Percentiles rank a stretch among this genome's conserved stretches.
phyloP scores from a whole-genome alignment of 805 yeast species.

The Cyberlindnera galapagoensis region DNA sequence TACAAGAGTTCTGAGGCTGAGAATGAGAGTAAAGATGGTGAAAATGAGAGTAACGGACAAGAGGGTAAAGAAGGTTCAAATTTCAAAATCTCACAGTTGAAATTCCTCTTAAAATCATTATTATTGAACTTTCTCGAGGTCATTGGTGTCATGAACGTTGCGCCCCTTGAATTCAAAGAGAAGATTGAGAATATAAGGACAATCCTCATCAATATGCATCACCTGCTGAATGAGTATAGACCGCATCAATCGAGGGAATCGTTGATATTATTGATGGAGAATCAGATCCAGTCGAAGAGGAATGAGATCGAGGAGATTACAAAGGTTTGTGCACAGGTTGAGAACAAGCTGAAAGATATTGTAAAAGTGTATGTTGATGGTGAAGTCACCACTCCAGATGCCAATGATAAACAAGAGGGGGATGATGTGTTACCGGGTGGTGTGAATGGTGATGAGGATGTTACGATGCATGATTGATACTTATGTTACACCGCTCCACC shows the following conservation, averaged over 20 bases:
- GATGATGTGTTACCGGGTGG: no score
- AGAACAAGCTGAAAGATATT: slow-evolving; percentile 28
- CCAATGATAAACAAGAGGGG: neutral
- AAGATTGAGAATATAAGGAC: slow-evolving; percentile 77
- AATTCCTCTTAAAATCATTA: slow-evolving; percentile 71
- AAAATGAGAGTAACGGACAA: no score
- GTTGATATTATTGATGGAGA: slow-evolving; percentile 64
- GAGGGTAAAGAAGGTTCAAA: slow-evolving; percentile 33
- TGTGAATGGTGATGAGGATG: no score
- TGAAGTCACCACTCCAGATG: slow-evolving; percentile 1
- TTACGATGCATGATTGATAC: no score
- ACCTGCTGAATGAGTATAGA: slow-evolving; percentile 82
- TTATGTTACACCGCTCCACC: no score
- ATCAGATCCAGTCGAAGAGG: slow-evolving; percentile 60
- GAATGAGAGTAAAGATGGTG: no score
- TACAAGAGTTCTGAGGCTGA: slow-evolving; percentile 32
- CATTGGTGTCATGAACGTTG: slow-evolving; percentile 65
- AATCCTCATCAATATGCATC: slow-evolving; percentile 84
- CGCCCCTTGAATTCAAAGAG: slow-evolving; percentile 56
- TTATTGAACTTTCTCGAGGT: slow-evolving; percentile 77
- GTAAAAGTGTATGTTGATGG: slow-evolving; percentile 25
- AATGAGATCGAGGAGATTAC: slow-evolving; percentile 42
- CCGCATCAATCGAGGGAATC: slow-evolving; percentile 95
- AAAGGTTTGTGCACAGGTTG: slow-evolving; percentile 34
- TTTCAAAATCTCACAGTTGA: slow-evolving; percentile 61